Evolutionary conservation across 2,329 filamentous ascomycete species (phyloP), one percentile per base, ranked within the genome.

Genomic region (Truncatella angustata): DNA sequence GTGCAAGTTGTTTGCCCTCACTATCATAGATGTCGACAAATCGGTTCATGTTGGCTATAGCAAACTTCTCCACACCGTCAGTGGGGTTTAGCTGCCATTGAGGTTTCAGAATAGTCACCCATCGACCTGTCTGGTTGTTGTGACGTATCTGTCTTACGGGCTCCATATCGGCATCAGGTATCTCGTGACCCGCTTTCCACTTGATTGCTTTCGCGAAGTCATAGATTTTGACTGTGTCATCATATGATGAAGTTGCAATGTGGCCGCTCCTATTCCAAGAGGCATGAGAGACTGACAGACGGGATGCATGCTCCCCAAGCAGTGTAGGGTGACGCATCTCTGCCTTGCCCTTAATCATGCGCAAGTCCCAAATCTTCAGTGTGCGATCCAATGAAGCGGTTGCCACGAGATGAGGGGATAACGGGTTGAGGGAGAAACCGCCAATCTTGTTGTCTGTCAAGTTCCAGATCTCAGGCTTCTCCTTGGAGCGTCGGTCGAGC

Each of bases 11-110:
- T 62, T 91, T 86, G 0, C 94, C 94, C 45, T 88, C 82, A 0
- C 85, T 80, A 1, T 87, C 88, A 67, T 88, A 99, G 0, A 99
- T 81, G 64, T 99, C 94, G 1, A 97, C 90, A 61, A 97, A 97
- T 1, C 94, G 84, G 66, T 96, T 96, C 94, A 97, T 97, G 61
- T 97, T 99, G 1, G 90, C 94, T 52, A 99, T 93, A 21, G 85
- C 89, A 62, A 99, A 91, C 55, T 93, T 91, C 57, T 96, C 87
- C 4, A 95, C 84, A 6, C 86, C 86, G 53, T 94, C 90, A 30
- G 79, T 73, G 0, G 94, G 93, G 42, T 82, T 79, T 28, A 82
- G 76, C 68, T 99, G 94, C 94, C 94, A 99, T 61, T 96, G 91
- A 0, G 67, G 94, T 80, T 79, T 95, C 66, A 78, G 68, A 30